Evolutionary conservation across 2,329 filamentous ascomycete genomes (phyloP).

Genomic region (Ophiostoma quercus): DNA sequence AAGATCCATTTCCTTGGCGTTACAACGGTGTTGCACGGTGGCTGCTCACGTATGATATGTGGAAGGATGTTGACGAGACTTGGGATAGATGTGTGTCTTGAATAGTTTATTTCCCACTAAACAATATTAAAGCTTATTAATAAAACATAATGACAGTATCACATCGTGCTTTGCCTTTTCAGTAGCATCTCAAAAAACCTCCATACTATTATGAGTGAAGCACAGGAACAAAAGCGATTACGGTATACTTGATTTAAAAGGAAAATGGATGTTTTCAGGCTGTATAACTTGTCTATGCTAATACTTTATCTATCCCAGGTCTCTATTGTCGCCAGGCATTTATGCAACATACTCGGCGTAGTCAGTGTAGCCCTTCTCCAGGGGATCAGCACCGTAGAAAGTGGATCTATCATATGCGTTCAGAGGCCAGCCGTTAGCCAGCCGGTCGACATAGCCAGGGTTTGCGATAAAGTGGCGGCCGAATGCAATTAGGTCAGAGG

Average conservation of each 20-base stretch:
- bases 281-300: background rate
- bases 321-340: background rate
- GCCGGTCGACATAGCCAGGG: slow-evolving; percentile 41
- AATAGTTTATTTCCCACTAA: no score
- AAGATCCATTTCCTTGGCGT: slow-evolving; percentile 26
- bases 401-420: slow-evolving; percentile 36
- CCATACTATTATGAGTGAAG: no score
- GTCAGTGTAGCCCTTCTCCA: slow-evolving; percentile 38
- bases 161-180: no score
- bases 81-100: background rate
- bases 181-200: no score
- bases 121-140: no score
- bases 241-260: no score
- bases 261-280: no score
- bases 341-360: slow-evolving; percentile 32
- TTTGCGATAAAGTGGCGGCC: slow-evolving; percentile 43
- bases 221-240: no score
- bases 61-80: slow-evolving; percentile 22
- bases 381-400: slow-evolving; percentile 38
- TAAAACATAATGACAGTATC: no score
- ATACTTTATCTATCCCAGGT: background rate
- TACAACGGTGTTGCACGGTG: slow-evolving; percentile 26
- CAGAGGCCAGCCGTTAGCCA: slow-evolving; percentile 37
- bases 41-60: slow-evolving; percentile 28
- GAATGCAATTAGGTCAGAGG: slow-evolving; percentile 35